Evolutionary conservation across 768 basidiomycete species (phyloP).

Genomic region (Leccinellum rugosiceps): DNA sequence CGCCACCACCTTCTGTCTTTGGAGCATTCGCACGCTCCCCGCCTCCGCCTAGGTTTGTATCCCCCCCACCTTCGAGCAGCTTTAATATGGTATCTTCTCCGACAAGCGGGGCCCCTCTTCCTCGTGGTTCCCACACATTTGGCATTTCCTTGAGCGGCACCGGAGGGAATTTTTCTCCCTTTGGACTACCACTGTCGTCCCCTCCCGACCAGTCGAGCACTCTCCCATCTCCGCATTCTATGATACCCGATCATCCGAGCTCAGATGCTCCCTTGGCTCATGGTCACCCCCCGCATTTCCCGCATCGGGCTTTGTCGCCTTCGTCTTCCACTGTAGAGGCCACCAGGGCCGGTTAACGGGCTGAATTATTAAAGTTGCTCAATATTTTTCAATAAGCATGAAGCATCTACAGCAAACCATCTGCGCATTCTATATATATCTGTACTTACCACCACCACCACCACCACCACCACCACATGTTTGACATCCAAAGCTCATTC

Average conservation of each 20-base stretch:
- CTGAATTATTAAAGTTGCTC: constrained; percentile 37
- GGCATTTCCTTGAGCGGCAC: constrained; percentile 29
- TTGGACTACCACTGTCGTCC: constrained; percentile 33
- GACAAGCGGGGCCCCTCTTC: constrained; percentile 24
- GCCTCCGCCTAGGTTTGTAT: constrained; percentile 33
- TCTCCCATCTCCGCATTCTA: constrained; percentile 31
- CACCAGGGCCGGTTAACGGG: constrained; percentile 39
- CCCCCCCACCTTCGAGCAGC: constrained; percentile 29
- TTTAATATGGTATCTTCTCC: constrained; percentile 29
- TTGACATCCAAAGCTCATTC: constrained; percentile 33
- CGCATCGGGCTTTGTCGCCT: constrained; percentile 38
- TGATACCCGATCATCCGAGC: constrained; percentile 36
- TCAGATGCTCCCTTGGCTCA: constrained; percentile 29
- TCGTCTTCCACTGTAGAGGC: constrained; percentile 38
- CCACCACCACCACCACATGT: constrained; percentile 26
- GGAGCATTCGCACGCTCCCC: constrained; percentile 33
- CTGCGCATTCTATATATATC: constrained; percentile 40
- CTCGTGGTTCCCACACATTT: constrained; percentile 32
- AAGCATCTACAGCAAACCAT: constrained; percentile 39
- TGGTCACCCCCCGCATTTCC: constrained; percentile 37
- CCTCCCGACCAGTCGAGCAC: constrained; percentile 26
- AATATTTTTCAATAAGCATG: constrained; percentile 38
- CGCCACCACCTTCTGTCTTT: constrained; percentile 25
- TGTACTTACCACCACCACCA: constrained; percentile 32
- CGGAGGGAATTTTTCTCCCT: constrained; percentile 30